phyloP scores from a whole-genome alignment of 139 green algal species.

The Chlorella sp. region DNA sequence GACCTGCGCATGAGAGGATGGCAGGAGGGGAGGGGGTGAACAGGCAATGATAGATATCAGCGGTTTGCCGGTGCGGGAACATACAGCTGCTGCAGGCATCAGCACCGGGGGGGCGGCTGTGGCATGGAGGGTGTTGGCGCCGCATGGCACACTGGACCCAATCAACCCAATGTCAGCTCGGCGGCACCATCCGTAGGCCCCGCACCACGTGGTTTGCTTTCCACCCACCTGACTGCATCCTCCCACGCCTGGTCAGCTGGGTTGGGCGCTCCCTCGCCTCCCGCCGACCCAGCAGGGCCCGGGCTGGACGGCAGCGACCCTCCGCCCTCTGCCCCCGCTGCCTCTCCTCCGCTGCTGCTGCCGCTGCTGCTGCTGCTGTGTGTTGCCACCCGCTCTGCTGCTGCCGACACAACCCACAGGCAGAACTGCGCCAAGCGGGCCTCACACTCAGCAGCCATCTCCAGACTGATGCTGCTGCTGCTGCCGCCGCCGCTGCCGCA shows the following conservation, averaged over 20 bases:
- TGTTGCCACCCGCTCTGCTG: background rate
- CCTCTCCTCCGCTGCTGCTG: background rate
- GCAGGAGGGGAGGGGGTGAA: no score
- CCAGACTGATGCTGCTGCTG: background rate
- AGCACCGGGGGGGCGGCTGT: background rate
- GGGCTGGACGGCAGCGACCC: background rate
- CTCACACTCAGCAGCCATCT: conserved; percentile 32
- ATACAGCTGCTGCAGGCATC: background rate
- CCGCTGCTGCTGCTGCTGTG: background rate
- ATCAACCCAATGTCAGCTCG: no score
- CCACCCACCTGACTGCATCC: conserved; percentile 18
- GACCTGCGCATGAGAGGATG: background rate
- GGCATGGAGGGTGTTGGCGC: no score
- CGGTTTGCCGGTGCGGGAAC: background rate
- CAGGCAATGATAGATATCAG: background rate
- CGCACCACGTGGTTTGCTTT: no score
- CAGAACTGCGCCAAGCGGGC: conserved; percentile 31
- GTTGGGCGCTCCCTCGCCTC: background rate
- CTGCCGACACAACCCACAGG: conserved; percentile 25
- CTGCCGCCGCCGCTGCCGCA: background rate
- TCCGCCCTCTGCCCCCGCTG: no score
- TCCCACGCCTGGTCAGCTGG: conserved; percentile 29
- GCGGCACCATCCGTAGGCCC: background rate
- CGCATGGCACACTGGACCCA: no score
- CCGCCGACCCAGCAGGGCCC: background rate